A percentile compares a stretch with the other conserved stretches of the same genome.
These are phyloP conservation scores for Schizophyllum commune DNA, from an alignment of 1,284 basidiomycete genomes.

Conservation along the genomic window DNA sequence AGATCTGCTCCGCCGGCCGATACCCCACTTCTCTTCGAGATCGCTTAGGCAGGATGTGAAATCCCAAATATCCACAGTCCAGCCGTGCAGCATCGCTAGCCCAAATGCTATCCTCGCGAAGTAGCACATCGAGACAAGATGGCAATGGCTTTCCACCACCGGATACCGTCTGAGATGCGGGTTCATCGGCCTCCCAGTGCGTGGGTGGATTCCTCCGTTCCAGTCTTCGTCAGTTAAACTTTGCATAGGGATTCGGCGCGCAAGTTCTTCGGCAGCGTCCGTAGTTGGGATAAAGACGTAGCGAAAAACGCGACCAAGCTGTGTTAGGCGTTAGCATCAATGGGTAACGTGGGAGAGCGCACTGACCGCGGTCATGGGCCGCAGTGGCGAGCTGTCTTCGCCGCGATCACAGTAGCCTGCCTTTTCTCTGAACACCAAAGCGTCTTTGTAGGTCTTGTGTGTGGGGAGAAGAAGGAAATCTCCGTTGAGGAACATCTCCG, in stretches of 20 bases:
- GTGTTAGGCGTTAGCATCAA: too few relatives aligned
- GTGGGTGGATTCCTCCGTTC: neutral
- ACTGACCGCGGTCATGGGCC: too few relatives aligned
- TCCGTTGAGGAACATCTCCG: too few relatives aligned
- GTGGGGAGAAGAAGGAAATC: too few relatives aligned
- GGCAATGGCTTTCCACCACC: neutral
- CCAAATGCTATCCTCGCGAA: neutral
- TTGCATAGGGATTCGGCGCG: neutral
- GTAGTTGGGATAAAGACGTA: neutral
- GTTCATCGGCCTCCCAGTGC: neutral
- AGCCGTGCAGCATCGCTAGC: neutral
- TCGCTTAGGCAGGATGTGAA: neutral
- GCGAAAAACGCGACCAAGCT: neutral
- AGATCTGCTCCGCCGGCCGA: neutral
- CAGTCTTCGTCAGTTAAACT: neutral
- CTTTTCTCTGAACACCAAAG: too few relatives aligned
- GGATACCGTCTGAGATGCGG: neutral
- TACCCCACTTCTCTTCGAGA: neutral
- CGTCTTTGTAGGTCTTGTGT: too few relatives aligned
- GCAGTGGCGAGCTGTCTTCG: too few relatives aligned
- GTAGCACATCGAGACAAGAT: neutral
- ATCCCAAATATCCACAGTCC: neutral
- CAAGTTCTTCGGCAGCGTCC: neutral
- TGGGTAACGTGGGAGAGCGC: too few relatives aligned
- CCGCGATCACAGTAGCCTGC: too few relatives aligned